Base-by-base conservation (phyloP, 148 eudicot species). In the Rhododendron griersonianum region DNA sequence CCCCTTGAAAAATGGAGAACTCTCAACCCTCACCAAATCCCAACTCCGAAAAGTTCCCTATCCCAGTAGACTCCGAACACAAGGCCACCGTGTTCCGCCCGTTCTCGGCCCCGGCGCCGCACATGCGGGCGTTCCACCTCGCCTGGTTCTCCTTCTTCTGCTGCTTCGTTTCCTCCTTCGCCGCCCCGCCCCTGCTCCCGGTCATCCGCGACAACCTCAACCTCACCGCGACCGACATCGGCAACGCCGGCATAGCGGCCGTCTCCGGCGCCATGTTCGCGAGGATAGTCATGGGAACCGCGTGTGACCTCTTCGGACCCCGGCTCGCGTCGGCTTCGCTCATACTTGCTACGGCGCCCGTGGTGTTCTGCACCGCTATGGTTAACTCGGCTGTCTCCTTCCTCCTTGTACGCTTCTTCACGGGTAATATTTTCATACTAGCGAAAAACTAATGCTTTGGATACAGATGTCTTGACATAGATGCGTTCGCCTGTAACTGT, bases 231-330 rank as follows among this genome's bases (percentile, higher is more conserved):
- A 92, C 94, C 1, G 94, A 95, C 85, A 94, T 96, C 1, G 98
- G 96, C 10, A 94, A 93, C 73, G 98, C 99, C 3, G 98, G 98
- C 21, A 92, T 95, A 51, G 98, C 96, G 0, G 89, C 99, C 0
- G 98, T 96, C 11, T 92, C 99, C 0, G 99, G 98, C 10, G 93
- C 97, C 0, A 91, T 95, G 19, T 90, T 96, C 37, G 95, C 99
- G 13, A 87, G 99, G 19, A 11, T 96, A 0, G 90, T 84, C 45
- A 96, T 96, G 99, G 98, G 98, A 8, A 90, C 94, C 2, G 92
- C 93, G n/a, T 96, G 98, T 19, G 98, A 96, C 84, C 44, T 95
- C 16, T 83, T 93, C 50, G 99, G 98, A 0, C 99, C 99, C 0
- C 89, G 99, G 1, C 90, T 93, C 0, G 98, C 98, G 61, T 93